Base-by-base conservation (phyloP, 2,329 filamentous ascomycete genomes). In the Myriosclerotinia curreyana region DNA sequence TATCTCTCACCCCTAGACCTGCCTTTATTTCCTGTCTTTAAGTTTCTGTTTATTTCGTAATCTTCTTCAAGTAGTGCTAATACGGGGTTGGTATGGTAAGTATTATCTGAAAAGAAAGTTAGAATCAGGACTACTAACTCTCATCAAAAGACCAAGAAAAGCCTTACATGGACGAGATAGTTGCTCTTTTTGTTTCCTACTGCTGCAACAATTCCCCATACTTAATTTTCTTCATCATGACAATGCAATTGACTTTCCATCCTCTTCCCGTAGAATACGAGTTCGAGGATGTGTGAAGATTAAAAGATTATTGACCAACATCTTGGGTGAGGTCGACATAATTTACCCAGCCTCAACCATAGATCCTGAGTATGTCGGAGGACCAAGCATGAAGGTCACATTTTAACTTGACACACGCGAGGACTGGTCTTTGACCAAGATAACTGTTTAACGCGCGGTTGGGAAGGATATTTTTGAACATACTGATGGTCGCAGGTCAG, bases 131-230 rank as follows among this genome's bases (percentile, higher is more conserved):
- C 20, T n/a, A 50, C 20, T 28, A 50, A 36, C 15, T 12, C 15
- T n/a, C 5, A 25, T 15, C 15, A 38, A 50, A n/a, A 22, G 56
- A 60, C 5, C 44, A 48, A 6, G 7, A 25, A 38, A 5, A 46
- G 38, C 28, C 40, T 58, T 34, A 46, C 54, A 28, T 14, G 46
- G 44, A 60, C 31, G 31, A 36, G 44, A 22, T 50, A 15, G 8
- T n/a, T 31, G 60, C 25, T 58, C 42, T 49, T 63, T 25, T 50
- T 38, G 40, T 22, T 58, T 42, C 22, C 60, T 63, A 42, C 60
- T 63, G 20, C 51, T 62, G 34, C 42, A 56, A 63, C 60, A 58
- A 58, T 58, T 63, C 42, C 51, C 51, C 60, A 62, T 62, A 15
- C 31, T 62, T 46, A 22, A 56, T 15, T 62, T 28, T 62, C 60